Evolutionary conservation across 2,329 filamentous ascomycete species (phyloP).

Genomic region (Alternaria triticina): DNA sequence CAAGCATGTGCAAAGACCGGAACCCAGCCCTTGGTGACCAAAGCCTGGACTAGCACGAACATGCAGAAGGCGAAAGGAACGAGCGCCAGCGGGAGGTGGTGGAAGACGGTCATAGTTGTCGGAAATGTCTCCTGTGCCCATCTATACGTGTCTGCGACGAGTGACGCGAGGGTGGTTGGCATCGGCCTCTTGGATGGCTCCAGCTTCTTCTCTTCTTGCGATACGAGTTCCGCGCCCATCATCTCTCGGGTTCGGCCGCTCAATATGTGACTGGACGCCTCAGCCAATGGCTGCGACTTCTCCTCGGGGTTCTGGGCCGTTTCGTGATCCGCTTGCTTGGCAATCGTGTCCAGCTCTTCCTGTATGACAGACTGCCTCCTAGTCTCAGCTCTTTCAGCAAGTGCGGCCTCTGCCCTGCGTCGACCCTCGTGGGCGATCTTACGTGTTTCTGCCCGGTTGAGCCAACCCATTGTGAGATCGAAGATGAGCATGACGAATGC

Average conservation of each 20-base stretch:
- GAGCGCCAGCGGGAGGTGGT: conserved; percentile 70
- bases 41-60: conserved; percentile 75
- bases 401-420: conserved; percentile 54
- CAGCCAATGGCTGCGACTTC: conserved; percentile 9
- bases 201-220: conserved; percentile 11
- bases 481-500: conserved; percentile 72
- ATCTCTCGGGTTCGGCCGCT: conserved; percentile 5
- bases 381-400: conserved; percentile 41
- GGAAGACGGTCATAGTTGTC: conserved; percentile 68
- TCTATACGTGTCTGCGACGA: conserved; percentile 54
- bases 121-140: conserved; percentile 76
- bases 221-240: not conserved
- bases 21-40: conserved; percentile 78
- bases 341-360: conserved; percentile 10
- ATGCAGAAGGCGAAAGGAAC: conserved; percentile 76
- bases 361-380: conserved; percentile 31
- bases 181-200: conserved; percentile 2
- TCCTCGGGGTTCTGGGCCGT: conserved; percentile 11
- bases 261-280: conserved; percentile 1
- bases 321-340: not conserved
- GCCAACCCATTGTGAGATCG: conserved; percentile 70
- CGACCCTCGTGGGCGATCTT: conserved; percentile 65
- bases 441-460: conserved; percentile 66
- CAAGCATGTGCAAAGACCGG: conserved; percentile 75
- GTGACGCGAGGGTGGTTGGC: conserved; percentile 61